Percentiles rank a stretch among this genome's conserved stretches.
These are phyloP conservation scores for Candida michaelii DNA, from an alignment of 805 yeast genomes.

Conservation along the genomic window DNA sequence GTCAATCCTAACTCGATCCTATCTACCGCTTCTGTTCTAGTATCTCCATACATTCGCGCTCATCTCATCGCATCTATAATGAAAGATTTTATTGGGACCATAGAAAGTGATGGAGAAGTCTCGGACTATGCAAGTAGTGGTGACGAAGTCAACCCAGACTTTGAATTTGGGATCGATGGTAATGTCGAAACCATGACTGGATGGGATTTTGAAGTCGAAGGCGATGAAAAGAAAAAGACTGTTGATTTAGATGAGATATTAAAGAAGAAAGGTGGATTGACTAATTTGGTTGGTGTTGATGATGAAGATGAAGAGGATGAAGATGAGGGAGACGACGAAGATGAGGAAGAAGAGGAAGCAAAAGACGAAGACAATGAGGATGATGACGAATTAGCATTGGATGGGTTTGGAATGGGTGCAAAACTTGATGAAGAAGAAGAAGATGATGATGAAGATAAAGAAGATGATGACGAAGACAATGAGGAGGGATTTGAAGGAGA, in stretches of 20 bases:
- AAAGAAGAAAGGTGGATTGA: conserved; percentile 77
- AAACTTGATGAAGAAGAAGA: conserved; percentile 11
- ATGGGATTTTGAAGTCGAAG: conserved; percentile 76
- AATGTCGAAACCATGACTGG: conserved; percentile 53
- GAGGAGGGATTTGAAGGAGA: conserved; percentile 26
- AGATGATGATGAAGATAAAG: conserved; percentile 26
- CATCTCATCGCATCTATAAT: conserved; percentile 4
- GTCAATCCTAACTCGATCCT: too few relatives aligned
- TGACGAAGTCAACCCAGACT: conserved; percentile 71
- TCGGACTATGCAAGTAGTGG: conserved; percentile 29
- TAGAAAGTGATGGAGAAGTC: conserved; percentile 57
- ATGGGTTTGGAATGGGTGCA: conserved; percentile 50
- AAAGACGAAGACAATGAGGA: conserved; percentile 18
- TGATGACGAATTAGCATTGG: conserved; percentile 43
- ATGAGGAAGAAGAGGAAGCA: conserved; percentile 22
- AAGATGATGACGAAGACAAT: conserved; percentile 27
- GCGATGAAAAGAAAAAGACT: conserved; percentile 29
- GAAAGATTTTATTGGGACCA: conserved; percentile 52
- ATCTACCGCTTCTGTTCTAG: neutral
- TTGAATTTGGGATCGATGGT: conserved; percentile 67
- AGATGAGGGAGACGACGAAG: conserved; percentile 28
- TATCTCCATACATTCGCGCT: neutral
- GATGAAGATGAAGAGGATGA: conserved; percentile 24
- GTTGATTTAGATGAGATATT: conserved; percentile 89
- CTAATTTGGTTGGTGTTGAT: conserved; percentile 48